These are phyloP conservation scores for Abrus precatorius DNA, from an alignment of 306 rosid species.

Conservation along the genomic window DNA sequence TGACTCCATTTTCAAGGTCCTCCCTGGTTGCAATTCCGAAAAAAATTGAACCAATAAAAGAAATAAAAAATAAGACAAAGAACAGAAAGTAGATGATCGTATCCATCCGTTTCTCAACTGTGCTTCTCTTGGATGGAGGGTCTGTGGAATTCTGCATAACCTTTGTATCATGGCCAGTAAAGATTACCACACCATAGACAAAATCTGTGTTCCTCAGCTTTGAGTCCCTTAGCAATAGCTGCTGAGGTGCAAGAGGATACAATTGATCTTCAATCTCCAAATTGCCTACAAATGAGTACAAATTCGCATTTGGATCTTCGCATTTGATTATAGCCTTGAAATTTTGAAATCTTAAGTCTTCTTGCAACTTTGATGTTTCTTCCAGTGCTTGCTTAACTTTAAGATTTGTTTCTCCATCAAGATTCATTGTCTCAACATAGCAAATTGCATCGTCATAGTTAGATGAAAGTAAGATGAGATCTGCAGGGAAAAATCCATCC, in stretches of 20 bases:
- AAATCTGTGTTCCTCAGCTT: conserved; percentile 89
- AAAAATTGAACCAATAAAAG: conserved; percentile 67
- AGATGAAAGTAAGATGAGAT: conserved; percentile 86
- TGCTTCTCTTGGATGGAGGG: conserved; percentile 98
- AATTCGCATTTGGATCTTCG: conserved; percentile 94
- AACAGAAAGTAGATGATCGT: conserved; percentile 80
- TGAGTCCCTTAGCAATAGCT: conserved; percentile 90
- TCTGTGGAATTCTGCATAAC: conserved; percentile 89
- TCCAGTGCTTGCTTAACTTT: conserved; percentile 79
- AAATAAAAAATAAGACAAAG: conserved; percentile 64
- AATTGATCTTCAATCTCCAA: conserved; percentile 68
- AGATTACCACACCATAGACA: conserved; percentile 80
- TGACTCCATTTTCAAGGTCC: conserved; percentile 67
- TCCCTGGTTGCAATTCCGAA: conserved; percentile 75
- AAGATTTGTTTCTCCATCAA: conserved; percentile 94
- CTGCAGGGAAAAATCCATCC: conserved; percentile 92
- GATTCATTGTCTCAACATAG: conserved; percentile 92
- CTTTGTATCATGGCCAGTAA: conserved; percentile 91
- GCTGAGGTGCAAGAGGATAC: conserved; percentile 84
- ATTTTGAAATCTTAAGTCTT: conserved; percentile 62
- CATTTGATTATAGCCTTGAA: conserved; percentile 84
- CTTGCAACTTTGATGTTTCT: conserved; percentile 71
- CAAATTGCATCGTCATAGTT: conserved; percentile 87
- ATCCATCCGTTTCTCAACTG: conserved; percentile 86
- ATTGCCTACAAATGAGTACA: conserved; percentile 82